phyloP scores from a whole-genome alignment of 176 grass and related monocot species.

The Musa troglodytarum region DNA sequence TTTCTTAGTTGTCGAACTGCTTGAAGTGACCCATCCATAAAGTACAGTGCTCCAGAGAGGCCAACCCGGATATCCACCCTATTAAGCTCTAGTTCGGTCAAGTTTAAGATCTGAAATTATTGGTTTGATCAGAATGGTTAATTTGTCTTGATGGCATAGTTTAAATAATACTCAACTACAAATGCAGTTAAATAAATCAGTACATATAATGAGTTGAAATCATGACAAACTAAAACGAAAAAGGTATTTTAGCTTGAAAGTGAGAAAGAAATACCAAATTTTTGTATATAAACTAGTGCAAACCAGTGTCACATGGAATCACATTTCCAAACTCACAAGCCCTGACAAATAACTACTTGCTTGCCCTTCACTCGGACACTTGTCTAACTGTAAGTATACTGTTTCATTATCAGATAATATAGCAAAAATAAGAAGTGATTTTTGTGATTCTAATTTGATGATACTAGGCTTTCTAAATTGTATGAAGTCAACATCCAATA shows the following conservation, averaged over 20 bases:
- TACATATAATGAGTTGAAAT: not conserved
- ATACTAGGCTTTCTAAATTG: no score
- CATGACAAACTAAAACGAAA: not conserved
- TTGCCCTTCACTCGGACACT: no score
- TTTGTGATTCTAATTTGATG: no score
- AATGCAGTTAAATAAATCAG: not conserved
- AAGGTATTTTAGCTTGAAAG: not conserved
- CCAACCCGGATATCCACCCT: constrained; percentile 90
- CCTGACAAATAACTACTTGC: no score
- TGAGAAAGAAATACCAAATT: not conserved
- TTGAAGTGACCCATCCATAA: constrained; percentile 93
- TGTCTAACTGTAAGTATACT: no score
- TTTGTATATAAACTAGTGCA: no score
- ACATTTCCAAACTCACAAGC: not conserved
- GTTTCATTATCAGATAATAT: no score
- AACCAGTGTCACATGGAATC: not conserved
- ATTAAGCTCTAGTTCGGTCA: constrained; percentile 95
- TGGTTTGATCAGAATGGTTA: constrained; percentile 11
- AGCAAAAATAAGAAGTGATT: no score
- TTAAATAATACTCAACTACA: not conserved
- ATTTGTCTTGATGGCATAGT: not conserved
- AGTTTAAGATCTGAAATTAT: constrained; percentile 83
- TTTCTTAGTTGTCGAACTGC: constrained; percentile 76
- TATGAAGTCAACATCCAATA: no score
- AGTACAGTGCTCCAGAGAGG: constrained; percentile 78